A percentile compares a stretch with the other conserved stretches of the same genome.
phyloP scores from a whole-genome alignment of 2,329 filamentous ascomycete species.

The Sporothrix phasma region DNA sequence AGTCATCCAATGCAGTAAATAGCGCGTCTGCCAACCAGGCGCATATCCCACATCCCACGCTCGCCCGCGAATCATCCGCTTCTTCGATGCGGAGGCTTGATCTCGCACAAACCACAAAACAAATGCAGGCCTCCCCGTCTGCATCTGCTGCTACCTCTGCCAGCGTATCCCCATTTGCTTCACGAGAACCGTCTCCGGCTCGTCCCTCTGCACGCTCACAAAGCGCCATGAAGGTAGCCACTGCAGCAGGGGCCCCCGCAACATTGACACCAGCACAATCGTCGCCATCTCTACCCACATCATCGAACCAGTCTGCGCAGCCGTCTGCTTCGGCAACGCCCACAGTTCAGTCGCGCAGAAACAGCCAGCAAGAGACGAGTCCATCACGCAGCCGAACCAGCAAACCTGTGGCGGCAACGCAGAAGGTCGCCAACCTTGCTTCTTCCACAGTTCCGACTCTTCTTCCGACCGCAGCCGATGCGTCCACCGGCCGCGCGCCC shows the following conservation, averaged over 20 bases:
- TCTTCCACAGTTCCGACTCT: conserved; percentile 58
- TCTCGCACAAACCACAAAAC: conserved; percentile 15
- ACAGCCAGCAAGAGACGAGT: conserved; percentile 54
- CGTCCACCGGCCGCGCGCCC: conserved; percentile 45
- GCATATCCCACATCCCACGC: conserved; percentile 19
- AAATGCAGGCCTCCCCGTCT: conserved; percentile 18
- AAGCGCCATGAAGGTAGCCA: conserved; percentile 22
- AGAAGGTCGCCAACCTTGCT: conserved; percentile 51
- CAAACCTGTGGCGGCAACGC: conserved; percentile 50
- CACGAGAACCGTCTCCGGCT: conserved; percentile 40
- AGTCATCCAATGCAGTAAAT: conserved; percentile 25
- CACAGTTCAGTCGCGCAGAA: conserved; percentile 48
- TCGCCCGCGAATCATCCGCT: conserved; percentile 23
- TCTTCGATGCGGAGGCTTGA: conserved; percentile 21
- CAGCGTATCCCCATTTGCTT: conserved; percentile 26
- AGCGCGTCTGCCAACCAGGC: conserved; percentile 21
- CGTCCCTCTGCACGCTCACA: conserved; percentile 29
- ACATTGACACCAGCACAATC: neutral
- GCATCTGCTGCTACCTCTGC: conserved; percentile 24
- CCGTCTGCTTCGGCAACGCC: conserved; percentile 19
- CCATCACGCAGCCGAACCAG: conserved; percentile 46
- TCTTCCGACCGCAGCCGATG: conserved; percentile 49
- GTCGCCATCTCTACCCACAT: neutral
- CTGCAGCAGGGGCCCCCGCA: conserved; percentile 21
- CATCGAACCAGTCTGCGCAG: conserved; percentile 21